phyloP scores from a whole-genome alignment of 2,329 filamentous ascomycete genomes.

The Graphiopsis chlorocephala region DNA sequence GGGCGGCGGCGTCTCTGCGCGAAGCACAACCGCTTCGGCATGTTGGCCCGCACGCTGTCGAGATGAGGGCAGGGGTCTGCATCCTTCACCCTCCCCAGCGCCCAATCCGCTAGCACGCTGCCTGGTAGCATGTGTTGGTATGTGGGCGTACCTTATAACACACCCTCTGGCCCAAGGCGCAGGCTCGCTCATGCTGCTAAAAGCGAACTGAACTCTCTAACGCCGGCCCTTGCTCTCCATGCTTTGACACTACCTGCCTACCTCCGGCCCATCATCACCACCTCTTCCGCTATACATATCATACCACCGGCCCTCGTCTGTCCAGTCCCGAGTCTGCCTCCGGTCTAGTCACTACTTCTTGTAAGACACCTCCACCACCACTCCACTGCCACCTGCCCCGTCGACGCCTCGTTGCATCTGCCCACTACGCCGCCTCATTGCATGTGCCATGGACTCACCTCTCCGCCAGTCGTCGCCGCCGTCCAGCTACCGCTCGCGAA shows the following conservation, averaged over 20 bases:
- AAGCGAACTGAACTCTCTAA: slow-evolving; percentile 14
- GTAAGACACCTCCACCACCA: slow-evolving; percentile 15
- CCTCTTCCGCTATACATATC: slow-evolving; percentile 13
- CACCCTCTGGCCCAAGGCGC: slow-evolving; percentile 13
- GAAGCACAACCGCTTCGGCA: slow-evolving; percentile 16
- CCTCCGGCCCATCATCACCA: slow-evolving; percentile 1
- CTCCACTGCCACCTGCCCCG: background rate
- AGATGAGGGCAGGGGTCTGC: slow-evolving; percentile 16
- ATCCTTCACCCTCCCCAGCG: slow-evolving; percentile 13
- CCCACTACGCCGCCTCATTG: background rate
- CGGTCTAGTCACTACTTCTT: slow-evolving; percentile 11
- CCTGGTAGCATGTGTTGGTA: slow-evolving; percentile 15
- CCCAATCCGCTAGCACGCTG: slow-evolving; percentile 13
- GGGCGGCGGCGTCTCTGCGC: background rate
- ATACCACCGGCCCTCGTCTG: slow-evolving; percentile 12
- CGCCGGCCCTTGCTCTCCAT: slow-evolving; percentile 15
- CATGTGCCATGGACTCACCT: slow-evolving; percentile 16
- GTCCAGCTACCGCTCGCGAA: slow-evolving; percentile 12
- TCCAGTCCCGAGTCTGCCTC: slow-evolving; percentile 11
- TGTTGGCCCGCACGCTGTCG: slow-evolving; percentile 16
- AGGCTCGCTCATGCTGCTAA: slow-evolving; percentile 14
- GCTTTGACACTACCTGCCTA: slow-evolving; percentile 11
- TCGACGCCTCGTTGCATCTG: background rate
- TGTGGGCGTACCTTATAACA: slow-evolving; percentile 17
- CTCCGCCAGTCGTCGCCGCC: slow-evolving; percentile 12